Conservation (phyloP, 2,329 filamentous ascomycete genomes). For the Ceratocystis papillata region DNA sequence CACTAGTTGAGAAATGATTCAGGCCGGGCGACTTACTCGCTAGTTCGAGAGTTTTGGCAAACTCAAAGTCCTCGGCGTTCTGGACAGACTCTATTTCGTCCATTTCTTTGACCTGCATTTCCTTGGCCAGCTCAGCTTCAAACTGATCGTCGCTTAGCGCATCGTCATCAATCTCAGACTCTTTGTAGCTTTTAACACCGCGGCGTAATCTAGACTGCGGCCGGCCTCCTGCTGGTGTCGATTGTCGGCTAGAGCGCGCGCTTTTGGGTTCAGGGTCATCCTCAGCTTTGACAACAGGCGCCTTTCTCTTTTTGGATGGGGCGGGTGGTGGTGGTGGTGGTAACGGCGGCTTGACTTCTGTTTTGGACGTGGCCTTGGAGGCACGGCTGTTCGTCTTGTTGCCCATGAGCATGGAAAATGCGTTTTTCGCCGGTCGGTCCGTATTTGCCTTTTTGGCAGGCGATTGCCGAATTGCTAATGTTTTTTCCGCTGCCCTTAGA, state of each 20-base stretch:
- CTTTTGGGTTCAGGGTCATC: slow-evolving; percentile 50
- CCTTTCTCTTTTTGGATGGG: slow-evolving; percentile 28
- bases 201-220: slow-evolving; percentile 36
- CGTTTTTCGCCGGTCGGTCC: slow-evolving; percentile 33
- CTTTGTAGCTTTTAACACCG: slow-evolving; percentile 31
- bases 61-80: slow-evolving; percentile 26
- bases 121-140: slow-evolving; percentile 62
- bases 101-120: slow-evolving; percentile 39
- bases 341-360: background rate
- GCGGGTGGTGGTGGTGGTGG: background rate
- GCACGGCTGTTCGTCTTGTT: slow-evolving; percentile 11
- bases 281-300: slow-evolving; percentile 27
- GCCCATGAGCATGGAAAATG: slow-evolving; percentile 46
- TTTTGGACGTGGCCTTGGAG: background rate
- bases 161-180: slow-evolving; percentile 48
- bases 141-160: slow-evolving; percentile 71
- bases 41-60: slow-evolving; percentile 57
- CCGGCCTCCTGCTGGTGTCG: slow-evolving; percentile 55
- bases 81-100: slow-evolving; percentile 47
- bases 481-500: background rate
- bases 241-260: slow-evolving; percentile 60
- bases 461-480: slow-evolving; percentile 14
- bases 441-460: background rate
- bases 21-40: slow-evolving; percentile 49
- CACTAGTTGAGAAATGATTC: background rate